Base-by-base conservation (phyloP, 202 grass and related monocot genomes). In the Setaria italica region DNA sequence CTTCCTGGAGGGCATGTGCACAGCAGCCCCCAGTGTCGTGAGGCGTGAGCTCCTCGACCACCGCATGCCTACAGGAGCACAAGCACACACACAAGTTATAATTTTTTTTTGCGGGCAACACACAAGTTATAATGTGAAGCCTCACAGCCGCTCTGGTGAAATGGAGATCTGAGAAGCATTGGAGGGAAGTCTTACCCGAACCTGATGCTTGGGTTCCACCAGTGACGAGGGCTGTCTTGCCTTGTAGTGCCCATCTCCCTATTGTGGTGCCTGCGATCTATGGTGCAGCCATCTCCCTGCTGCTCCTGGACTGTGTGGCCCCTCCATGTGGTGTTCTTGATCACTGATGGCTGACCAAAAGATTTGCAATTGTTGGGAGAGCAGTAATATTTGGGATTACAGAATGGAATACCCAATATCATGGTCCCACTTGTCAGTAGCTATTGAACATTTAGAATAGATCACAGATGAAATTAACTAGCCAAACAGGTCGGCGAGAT, bases 181-280 rank as follows among this genome's bases (percentile, higher is more conserved):
- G 15, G 53, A 51, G 51, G 42, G 15, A 25, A 30, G 64, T 12
- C 54, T 42, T 78, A 94, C 92, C 93, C 85, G 64, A 95, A 94
- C 92, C 93, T 85, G 74, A 95, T 92, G 33, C 93, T 82, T 85
- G 88, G 79, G 90, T 95, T 59, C 93, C 90, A 50, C 93, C 90
- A 19, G 93, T 95, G 79, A 95, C 83, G 57, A 92, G 83, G 46
- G 90, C 93, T 21, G 83, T 95, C 82, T 78, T 82, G 12, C 89
- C 84, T 7, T 78, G 84, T 17, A 94, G 89, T 30, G 86, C 86
- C 92, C 92, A 94, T 57, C 87, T 80, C 46, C 35, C 75, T 35
- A 80, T 55, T 46, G 51, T 35, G 17, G 55, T 59, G 42, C 58
- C 13, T 21, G 63, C 63, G 11, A 65, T 45, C 37, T 78, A 85